Conservation (phyloP, 2,329 filamentous ascomycete genomes). For the Penicillium sumatraense region DNA sequence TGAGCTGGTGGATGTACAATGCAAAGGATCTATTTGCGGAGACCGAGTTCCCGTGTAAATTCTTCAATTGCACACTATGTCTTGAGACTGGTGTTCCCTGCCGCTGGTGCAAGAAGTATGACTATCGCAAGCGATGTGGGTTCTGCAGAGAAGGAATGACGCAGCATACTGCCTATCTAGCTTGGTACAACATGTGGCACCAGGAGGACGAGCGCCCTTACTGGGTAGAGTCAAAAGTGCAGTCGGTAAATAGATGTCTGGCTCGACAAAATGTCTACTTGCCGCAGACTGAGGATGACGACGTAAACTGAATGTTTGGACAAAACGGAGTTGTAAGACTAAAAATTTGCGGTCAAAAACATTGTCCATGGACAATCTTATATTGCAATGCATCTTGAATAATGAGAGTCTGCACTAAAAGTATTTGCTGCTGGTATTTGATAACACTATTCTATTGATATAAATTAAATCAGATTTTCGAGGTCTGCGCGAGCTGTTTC, state of each 20-base stretch:
- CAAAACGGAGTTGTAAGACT: too few species aligned
- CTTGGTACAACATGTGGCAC: background rate
- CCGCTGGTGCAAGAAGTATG: background rate
- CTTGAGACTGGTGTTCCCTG: background rate
- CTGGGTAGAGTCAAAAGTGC: background rate
- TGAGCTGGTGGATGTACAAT: background rate
- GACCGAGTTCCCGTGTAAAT: background rate
- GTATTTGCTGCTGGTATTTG: background rate
- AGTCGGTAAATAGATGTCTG: background rate
- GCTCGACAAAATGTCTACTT: background rate
- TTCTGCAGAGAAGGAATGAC: background rate
- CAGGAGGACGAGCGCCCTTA: background rate
- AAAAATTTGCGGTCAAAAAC: too few species aligned
- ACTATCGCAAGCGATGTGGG: background rate
- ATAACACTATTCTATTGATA: background rate
- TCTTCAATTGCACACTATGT: background rate
- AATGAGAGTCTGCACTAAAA: background rate
- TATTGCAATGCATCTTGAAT: background rate
- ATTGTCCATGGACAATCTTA: too few species aligned
- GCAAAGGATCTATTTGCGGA: background rate
- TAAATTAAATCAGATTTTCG: slow-evolving; percentile 30
- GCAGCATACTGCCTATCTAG: background rate
- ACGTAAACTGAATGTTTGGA: too few species aligned
- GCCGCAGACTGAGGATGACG: background rate
- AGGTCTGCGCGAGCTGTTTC: slow-evolving; percentile 33